A percentile compares a stretch with the other conserved stretches of the same genome.
Conservation (phyloP, 2,329 filamentous ascomycete species). For the Acephala macrosclerotiorum region DNA sequence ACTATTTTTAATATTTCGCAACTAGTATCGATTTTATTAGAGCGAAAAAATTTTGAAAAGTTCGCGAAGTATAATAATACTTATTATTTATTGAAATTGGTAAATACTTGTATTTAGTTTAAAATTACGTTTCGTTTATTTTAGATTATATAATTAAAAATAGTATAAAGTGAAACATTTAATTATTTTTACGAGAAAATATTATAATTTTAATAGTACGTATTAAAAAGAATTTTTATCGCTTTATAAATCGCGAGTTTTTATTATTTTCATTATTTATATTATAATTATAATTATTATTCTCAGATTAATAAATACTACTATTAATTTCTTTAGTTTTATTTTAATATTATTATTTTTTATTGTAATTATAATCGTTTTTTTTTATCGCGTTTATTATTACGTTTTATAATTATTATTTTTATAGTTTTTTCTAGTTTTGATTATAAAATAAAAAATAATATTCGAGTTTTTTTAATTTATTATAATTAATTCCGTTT, state of each 20-base stretch:
- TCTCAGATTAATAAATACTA: not conserved
- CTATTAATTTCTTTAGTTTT: not conserved
- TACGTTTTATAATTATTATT: not conserved
- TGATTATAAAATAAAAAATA: not conserved
- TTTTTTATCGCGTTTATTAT: too few relatives aligned
- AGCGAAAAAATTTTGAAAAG: constrained; percentile 20
- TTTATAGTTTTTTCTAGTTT: not conserved
- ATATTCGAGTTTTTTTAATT: not conserved
- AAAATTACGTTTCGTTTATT: not conserved
- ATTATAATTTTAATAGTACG: not conserved
- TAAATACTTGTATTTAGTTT: constrained; percentile 5
- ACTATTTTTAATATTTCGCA: constrained; percentile 33
- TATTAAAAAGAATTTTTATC: not conserved
- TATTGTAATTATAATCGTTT: too few relatives aligned
- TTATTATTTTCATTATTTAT: not conserved
- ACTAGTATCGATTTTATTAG: constrained; percentile 19
- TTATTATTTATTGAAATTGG: constrained; percentile 13
- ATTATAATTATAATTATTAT: not conserved
- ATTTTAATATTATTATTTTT: not conserved
- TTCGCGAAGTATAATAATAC: constrained; percentile 20
- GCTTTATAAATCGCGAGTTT: not conserved
- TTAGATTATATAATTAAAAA: too few relatives aligned
- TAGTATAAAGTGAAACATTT: too few relatives aligned
- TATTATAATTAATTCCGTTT: not conserved
- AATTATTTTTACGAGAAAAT: not conserved